Percentiles rank a stretch among this genome's conserved stretches.
phyloP scores from a whole-genome alignment of 2,329 filamentous ascomycete genomes.

The Verticillium zaregamsianum region DNA sequence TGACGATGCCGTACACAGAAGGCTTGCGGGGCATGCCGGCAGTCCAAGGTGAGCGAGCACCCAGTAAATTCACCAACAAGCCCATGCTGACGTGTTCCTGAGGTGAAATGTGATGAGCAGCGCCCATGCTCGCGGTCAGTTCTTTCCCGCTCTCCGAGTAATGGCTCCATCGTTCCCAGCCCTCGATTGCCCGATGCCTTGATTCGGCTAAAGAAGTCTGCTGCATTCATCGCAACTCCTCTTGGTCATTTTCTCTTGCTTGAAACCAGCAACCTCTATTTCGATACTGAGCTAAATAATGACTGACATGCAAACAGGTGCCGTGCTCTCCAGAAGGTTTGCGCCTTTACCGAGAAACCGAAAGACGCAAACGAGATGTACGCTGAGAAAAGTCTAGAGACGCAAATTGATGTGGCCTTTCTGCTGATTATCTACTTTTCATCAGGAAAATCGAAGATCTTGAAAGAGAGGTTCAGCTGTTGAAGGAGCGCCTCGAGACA shows the following conservation, averaged over 20 bases:
- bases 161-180: no score
- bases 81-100: not conserved
- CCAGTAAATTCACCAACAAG: no score
- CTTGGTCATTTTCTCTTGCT: not conserved
- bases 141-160: no score
- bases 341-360: slow-evolving; percentile 17
- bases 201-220: no score
- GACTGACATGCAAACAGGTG: slow-evolving; percentile 15
- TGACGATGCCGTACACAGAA: slow-evolving; percentile 10
- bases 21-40: slow-evolving; percentile 20
- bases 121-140: slow-evolving; percentile 20
- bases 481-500: slow-evolving; percentile 8
- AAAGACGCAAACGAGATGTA: slow-evolving; percentile 17
- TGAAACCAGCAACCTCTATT: no score
- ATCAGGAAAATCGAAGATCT: slow-evolving; percentile 3
- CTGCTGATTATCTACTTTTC: not conserved
- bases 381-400: not conserved
- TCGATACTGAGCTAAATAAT: no score
- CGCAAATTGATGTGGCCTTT: not conserved
- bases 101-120: slow-evolving; percentile 20
- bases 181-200: no score
- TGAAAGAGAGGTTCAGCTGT: slow-evolving; percentile 7
- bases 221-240: not conserved
- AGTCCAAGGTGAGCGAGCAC: slow-evolving; percentile 16
- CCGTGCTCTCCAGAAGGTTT: slow-evolving; percentile 14